Base-by-base conservation (phyloP, 2,329 filamentous ascomycete genomes). In the Rutstroemia sp. region DNA sequence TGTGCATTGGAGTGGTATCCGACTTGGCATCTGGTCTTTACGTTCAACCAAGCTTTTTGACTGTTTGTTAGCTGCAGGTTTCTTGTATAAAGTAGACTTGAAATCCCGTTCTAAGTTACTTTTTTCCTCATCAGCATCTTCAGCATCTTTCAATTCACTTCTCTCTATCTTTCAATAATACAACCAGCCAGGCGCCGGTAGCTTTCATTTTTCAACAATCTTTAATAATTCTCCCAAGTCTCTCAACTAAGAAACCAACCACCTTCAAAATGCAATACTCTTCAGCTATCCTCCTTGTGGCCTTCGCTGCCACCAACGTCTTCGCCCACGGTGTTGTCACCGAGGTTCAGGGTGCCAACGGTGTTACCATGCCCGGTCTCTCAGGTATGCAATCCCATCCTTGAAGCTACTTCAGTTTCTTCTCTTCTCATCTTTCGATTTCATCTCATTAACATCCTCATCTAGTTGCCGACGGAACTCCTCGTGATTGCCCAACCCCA, bases 401-500 rank as follows among this genome's bases (percentile, higher is more conserved):
- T 37, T 50, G 25, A 21, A 51, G 8, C 42, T 38, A 19, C 52
- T 50, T 14, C 8, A 42, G 30, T n/a, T 34, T 37, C 39, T 41
- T 19, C 3, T 16, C 16, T 50, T 14, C 17, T 42, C 41, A 19
- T 23, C 64, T 56, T 67, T 57, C 16, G 56, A 52, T 54, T 17
- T 23, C 27, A 51, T 64, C 57, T 49, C 49, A 60, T 58, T 61
- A 39, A 58, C 42, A 47, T 12, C n/a, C 48, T 38, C 14, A 25
- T 58, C 39, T 49, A 76, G 80, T 86, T 61, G 74, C 75, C 48
- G 83, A 87, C 59, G 83, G 83, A 64, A 87, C 84, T 60, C 84
- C 83, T 51, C 82, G 84, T 66, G 83, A 87, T 72, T 87, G 83
- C 70, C 74, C 79, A 51, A 74, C 73, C 64, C 81, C 83, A 63